Percentiles rank a stretch among this genome's conserved stretches.
These are phyloP conservation scores for Solanum hybrid DNA, from an alignment of 305 asterid genomes.

Conservation along the genomic window DNA sequence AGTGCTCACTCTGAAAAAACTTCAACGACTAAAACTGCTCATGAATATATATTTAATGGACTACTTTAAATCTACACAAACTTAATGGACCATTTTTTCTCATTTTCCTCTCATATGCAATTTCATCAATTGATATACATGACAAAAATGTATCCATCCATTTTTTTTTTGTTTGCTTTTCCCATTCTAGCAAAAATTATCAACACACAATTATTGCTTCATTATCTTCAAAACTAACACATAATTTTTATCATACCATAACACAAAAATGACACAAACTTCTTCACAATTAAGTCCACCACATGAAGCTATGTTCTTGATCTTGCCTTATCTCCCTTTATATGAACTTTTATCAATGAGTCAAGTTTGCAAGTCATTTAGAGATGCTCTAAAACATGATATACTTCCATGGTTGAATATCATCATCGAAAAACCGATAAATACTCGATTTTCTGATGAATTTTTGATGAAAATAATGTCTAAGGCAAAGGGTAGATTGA, in stretches of 20 bases:
- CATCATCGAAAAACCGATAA: slow-evolving; percentile 42
- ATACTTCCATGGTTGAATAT: slow-evolving; percentile 58
- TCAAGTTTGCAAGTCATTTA: slow-evolving; percentile 53
- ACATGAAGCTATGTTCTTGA: slow-evolving; percentile 55
- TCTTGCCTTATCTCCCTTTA: slow-evolving; percentile 50
- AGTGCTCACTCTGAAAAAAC: background rate
- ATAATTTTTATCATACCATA: background rate
- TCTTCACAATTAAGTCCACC: slow-evolving; percentile 19
- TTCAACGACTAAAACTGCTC: background rate
- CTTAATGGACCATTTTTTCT: background rate
- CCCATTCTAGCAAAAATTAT: background rate
- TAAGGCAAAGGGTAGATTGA: slow-evolving; percentile 39
- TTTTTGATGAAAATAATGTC: slow-evolving; percentile 34
- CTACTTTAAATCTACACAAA: background rate
- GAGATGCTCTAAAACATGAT: slow-evolving; percentile 48
- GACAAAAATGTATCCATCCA: background rate
- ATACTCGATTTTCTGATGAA: slow-evolving; percentile 28
- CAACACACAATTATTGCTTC: background rate
- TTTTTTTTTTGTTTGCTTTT: background rate
- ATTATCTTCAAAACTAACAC: background rate
- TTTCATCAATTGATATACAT: background rate
- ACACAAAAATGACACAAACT: background rate
- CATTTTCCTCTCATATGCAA: background rate
- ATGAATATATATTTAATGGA: background rate
- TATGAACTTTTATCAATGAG: slow-evolving; percentile 39